Conservation (phyloP, 768 basidiomycete species). For the Cytidiella melzeri region DNA sequence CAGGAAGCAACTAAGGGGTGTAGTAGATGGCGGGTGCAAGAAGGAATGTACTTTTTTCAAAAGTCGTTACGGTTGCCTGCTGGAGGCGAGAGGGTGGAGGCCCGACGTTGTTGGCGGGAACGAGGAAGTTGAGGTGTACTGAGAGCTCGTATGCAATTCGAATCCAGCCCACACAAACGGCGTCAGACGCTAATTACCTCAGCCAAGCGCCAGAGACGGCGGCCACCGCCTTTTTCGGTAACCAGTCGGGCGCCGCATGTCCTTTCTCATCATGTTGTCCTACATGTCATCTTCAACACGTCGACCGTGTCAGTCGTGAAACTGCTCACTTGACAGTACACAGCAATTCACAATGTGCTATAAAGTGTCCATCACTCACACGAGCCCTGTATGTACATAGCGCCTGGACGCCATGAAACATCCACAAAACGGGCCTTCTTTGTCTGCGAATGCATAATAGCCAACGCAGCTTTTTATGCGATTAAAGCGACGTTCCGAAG, state of each 20-base stretch:
- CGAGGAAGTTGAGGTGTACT: not conserved
- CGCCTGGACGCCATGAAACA: too few species aligned
- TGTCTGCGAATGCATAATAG: too few species aligned
- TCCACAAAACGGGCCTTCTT: too few species aligned
- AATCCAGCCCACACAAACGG: not conserved
- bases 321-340: too few species aligned
- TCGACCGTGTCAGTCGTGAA: too few species aligned
- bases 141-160: not conserved
- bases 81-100: not conserved
- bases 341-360: too few species aligned
- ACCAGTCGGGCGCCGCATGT: not conserved
- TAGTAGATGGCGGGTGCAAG: not conserved
- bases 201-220: not conserved
- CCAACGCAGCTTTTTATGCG: too few species aligned
- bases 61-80: not conserved
- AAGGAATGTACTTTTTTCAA: slow-evolving; percentile 9
- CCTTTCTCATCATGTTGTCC: too few species aligned
- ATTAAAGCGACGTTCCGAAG: too few species aligned
- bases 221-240: not conserved
- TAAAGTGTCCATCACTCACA: too few species aligned
- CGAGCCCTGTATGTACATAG: too few species aligned
- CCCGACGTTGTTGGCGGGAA: slow-evolving; percentile 2
- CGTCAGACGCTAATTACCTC: not conserved
- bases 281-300: too few species aligned
- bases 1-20: slow-evolving; percentile 4